These are phyloP conservation scores for Toxoplasma gondii DNA, from an alignment of 169 alveolate genomes.

Conservation along the genomic window DNA sequence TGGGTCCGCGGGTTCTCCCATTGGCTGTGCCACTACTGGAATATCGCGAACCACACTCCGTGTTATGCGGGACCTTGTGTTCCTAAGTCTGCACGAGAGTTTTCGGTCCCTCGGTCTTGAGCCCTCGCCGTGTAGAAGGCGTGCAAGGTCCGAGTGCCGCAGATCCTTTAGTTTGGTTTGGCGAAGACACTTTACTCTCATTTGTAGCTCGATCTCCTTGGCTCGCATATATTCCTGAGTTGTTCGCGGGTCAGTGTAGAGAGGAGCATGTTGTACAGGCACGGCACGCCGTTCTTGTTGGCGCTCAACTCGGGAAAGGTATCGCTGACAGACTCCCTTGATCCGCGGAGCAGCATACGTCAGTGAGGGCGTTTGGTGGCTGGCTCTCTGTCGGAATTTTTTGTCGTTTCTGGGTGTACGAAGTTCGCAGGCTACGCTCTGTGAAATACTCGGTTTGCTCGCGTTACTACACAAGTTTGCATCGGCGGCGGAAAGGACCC, in stretches of 20 bases:
- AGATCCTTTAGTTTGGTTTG: not conserved
- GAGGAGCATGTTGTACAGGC: not conserved
- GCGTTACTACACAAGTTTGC: not conserved
- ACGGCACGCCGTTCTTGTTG: not conserved
- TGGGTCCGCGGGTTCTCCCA: too few relatives aligned
- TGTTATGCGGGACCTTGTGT: not conserved
- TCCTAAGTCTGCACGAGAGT: not conserved
- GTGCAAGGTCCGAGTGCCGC: not conserved
- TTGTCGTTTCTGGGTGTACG: not conserved
- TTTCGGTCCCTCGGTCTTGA: not conserved
- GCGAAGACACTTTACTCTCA: not conserved
- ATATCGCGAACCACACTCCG: too few relatives aligned
- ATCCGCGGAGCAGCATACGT: not conserved
- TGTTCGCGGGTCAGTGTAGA: not conserved
- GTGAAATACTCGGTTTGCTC: not conserved
- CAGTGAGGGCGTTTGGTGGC: too few relatives aligned
- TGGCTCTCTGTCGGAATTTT: not conserved
- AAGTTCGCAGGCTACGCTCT: not conserved
- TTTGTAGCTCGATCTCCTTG: not conserved
- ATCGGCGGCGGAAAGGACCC: not conserved
- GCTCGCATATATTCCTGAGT: not conserved
- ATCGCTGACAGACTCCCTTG: not conserved
- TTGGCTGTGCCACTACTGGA: too few relatives aligned
- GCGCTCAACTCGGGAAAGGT: not conserved
- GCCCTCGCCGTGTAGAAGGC: not conserved